Evolutionary conservation across 2,329 filamentous ascomycete species (phyloP).

Genomic region (Scorias spongiosa): DNA sequence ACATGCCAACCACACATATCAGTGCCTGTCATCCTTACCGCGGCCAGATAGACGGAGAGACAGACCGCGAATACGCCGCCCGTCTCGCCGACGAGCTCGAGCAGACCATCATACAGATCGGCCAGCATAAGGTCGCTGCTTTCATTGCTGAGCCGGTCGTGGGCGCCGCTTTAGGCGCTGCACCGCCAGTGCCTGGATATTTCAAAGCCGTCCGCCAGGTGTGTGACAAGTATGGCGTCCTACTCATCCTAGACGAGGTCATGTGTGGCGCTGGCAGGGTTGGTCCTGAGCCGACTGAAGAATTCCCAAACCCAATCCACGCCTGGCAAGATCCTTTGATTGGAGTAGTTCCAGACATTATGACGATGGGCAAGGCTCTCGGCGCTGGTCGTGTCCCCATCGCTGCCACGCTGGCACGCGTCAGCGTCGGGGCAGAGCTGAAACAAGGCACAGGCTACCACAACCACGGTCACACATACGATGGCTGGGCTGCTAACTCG

Average conservation of each 20-base stretch:
- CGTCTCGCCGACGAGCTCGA: conserved; percentile 52
- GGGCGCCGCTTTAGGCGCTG: conserved; percentile 54
- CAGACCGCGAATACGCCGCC: conserved; percentile 42
- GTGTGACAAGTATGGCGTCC: conserved; percentile 54
- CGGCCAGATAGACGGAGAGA: conserved; percentile 36
- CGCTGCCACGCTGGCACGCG: conserved; percentile 42
- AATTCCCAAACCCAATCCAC: conserved; percentile 30
- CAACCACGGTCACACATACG: conserved; percentile 48
- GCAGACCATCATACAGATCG: conserved; percentile 47
- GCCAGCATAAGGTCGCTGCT: conserved; percentile 50
- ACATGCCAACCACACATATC: conserved; percentile 37
- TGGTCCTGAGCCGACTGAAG: conserved; percentile 25
- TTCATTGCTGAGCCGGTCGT: conserved; percentile 63
- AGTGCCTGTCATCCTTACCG: conserved; percentile 55
- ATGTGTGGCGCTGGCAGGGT: conserved; percentile 53
- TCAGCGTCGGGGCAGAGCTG: conserved; percentile 36
- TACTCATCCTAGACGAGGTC: conserved; percentile 67
- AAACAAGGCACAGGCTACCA: conserved; percentile 32
- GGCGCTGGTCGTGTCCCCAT: conserved; percentile 49
- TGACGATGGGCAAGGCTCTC: conserved; percentile 51
- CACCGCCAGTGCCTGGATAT: conserved; percentile 52
- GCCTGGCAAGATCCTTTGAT: conserved; percentile 43
- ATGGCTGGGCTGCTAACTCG: conserved; percentile 45
- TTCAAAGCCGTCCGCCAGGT: conserved; percentile 51
- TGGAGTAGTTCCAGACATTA: conserved; percentile 45